Evolutionary conservation across 169 alveolate species (phyloP), one percentile per base, ranked within the genome.

Genomic region (Eimeria maxima): DNA sequence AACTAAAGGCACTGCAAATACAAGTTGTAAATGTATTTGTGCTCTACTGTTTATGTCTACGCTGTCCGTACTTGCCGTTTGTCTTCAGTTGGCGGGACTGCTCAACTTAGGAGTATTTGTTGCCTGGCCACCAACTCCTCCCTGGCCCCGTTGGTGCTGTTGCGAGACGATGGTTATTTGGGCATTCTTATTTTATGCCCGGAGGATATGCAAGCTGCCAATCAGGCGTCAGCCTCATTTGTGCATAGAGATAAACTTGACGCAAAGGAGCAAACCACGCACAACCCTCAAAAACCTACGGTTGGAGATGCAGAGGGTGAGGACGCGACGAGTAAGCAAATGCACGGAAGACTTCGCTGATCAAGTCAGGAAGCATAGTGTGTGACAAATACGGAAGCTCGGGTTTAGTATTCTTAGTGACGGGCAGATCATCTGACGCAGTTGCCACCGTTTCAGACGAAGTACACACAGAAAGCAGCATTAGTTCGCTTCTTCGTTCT

Each of bases 111-210:
- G 50, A 27, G 90, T 53, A 50, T 81, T 81, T 81, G 73, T 50
- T 47, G 65, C 29, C 53, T 81, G 57, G 50, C 90, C 73, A 4
- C 90, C 47, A 38, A 22, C 63, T 53, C 90, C 50, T 73, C 50
- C 29, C 29, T 81, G 50, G 71, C 71, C 47, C 24, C 71, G n/a
- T 50, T 81, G 63, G 0, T 86, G 93, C 55, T 86, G 78, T 69
- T 86, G 42, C 80, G 74, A 8, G 42, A n/a, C 47, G 93, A 86
- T 60, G 93, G 93, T 33, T 16, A 20, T 42, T 47, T 86, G 57
- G 93, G 80, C 63, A 20, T 57, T 33, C 80, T 86, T n/a, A 13
- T 42, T 60, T 50, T 86, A 18, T 10, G 57, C 11, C 60, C 65
- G 22, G 93, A 86, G 78, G 93, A 16, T 38, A 18, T 86, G 60